Evolutionary conservation across 768 basidiomycete species (phyloP).

Genomic region (Leccinum imitatum): DNA sequence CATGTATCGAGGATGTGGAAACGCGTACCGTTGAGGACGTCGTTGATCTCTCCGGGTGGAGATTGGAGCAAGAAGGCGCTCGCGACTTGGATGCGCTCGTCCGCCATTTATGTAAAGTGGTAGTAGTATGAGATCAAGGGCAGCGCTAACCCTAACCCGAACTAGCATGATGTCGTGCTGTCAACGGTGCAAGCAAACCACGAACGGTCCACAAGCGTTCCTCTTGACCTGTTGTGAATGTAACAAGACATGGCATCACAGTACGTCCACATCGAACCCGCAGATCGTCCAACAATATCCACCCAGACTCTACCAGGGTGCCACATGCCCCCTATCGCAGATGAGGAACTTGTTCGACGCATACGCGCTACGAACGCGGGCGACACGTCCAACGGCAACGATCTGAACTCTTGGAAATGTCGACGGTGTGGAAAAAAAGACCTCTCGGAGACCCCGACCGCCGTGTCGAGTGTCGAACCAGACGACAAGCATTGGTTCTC

Average conservation of each 20-base stretch:
- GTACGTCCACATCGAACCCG: conserved; percentile 12
- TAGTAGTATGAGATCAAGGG: not conserved
- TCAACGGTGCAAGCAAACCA: conserved; percentile 27
- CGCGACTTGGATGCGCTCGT: conserved; percentile 68
- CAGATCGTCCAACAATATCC: not conserved
- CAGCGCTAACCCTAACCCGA: conserved; percentile 28
- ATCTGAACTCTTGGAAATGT: conserved; percentile 29
- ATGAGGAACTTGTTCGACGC: conserved; percentile 24
- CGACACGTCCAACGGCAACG: conserved; percentile 19
- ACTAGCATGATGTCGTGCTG: conserved; percentile 9
- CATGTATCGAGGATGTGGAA: not conserved
- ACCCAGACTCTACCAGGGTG: conserved; percentile 24
- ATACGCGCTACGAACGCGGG: conserved; percentile 26
- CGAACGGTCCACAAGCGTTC: conserved; percentile 30
- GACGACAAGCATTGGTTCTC: not conserved
- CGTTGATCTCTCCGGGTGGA: conserved; percentile 96
- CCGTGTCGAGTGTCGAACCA: conserved; percentile 6
- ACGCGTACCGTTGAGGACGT: conserved; percentile 80
- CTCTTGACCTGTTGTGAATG: conserved; percentile 36
- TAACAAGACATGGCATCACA: conserved; percentile 36
- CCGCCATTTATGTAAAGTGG: conserved; percentile 26
- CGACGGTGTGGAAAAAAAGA: conserved; percentile 29
- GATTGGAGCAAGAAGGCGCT: conserved; percentile 83
- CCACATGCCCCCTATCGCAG: conserved; percentile 31
- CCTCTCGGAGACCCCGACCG: conserved; percentile 1